Percentiles rank a stretch among this genome's conserved stretches.
phyloP scores from a whole-genome alignment of 2,329 filamentous ascomycete genomes.

The Teratosphaeria zuluensis region DNA sequence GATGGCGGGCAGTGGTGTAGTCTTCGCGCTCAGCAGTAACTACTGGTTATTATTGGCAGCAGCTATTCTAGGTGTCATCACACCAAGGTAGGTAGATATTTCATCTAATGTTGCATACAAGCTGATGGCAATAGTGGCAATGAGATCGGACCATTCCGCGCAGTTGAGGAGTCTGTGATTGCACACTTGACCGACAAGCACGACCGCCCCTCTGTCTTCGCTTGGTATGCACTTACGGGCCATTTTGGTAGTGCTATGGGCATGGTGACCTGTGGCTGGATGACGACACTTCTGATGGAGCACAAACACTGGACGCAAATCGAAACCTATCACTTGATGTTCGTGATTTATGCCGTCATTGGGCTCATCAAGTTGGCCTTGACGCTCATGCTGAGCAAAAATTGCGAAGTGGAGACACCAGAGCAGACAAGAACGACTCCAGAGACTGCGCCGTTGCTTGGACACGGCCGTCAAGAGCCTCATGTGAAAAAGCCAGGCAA shows the following conservation, averaged over 20 bases:
- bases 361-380: constrained; percentile 30
- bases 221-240: constrained; percentile 22
- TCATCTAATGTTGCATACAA: neutral
- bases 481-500: neutral
- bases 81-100: constrained; percentile 5
- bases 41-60: constrained; percentile 24
- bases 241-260: constrained; percentile 21
- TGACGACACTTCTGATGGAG: constrained; percentile 24
- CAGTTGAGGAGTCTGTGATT: constrained; percentile 25
- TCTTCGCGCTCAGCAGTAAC: constrained; percentile 19
- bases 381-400: constrained; percentile 29
- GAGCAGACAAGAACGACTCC: neutral
- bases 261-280: constrained; percentile 26
- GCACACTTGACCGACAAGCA: constrained; percentile 21
- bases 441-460: constrained; percentile 3
- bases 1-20: constrained; percentile 19
- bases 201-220: constrained; percentile 20
- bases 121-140: constrained; percentile 16
- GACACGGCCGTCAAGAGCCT: neutral
- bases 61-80: constrained; percentile 26
- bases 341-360: constrained; percentile 34
- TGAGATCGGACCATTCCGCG: constrained; percentile 27
- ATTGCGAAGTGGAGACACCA: constrained; percentile 26
- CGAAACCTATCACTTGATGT: constrained; percentile 31
- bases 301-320: constrained; percentile 27